Base-by-base conservation (phyloP, 345 rosid genomes). In the Citrus australasica region DNA sequence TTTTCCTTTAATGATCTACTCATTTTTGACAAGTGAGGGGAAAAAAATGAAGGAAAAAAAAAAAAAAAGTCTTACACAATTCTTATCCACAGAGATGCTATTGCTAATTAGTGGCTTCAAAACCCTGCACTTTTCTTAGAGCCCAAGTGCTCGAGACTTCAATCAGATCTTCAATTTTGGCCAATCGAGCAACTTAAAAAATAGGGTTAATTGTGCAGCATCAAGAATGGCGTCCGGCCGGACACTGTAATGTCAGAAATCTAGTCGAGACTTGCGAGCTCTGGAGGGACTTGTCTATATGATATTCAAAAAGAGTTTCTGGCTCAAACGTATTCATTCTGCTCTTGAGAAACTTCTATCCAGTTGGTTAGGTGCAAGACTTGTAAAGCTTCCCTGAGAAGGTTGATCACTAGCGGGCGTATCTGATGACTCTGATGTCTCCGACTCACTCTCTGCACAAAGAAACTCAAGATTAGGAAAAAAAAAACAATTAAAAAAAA, bases 371-470 rank as follows among this genome's bases (percentile, higher is more conserved):
- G 88, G 86, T 79, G 81, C 76, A 42, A 85, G 87, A 65, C 80
- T 89, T 71, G 86, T 80, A 64, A 85, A 88, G 81, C 92, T 89
- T 73, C 94, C 87, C 74, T 82, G 82, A 77, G 72, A 73, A 76
- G 83, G 65, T 76, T 81, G 81, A 33, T 81, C 85, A 38, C 69
- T 63, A 4, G 72, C 38, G 27, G 80, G 38, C 9, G 84, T 63
- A 27, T 86, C 87, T 1, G 85, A 79, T 40, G 88, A 78, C 62
- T 87, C 92, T n/a, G 91, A 86, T 40, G 88, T 61, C 38, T 85
- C 92, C 0, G 89, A 81, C 32, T 87, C 93, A 13, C 81, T 83
- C 22, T 92, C 97, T 92, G 81, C 66, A 58, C 67, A 75, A 66
- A 38, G 78, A 9, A 72, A 74, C 64, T 22, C 70, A 60, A 16